Conservation (phyloP, 2,329 filamentous ascomycete genomes). For the Scleromitrula shiraiana region DNA sequence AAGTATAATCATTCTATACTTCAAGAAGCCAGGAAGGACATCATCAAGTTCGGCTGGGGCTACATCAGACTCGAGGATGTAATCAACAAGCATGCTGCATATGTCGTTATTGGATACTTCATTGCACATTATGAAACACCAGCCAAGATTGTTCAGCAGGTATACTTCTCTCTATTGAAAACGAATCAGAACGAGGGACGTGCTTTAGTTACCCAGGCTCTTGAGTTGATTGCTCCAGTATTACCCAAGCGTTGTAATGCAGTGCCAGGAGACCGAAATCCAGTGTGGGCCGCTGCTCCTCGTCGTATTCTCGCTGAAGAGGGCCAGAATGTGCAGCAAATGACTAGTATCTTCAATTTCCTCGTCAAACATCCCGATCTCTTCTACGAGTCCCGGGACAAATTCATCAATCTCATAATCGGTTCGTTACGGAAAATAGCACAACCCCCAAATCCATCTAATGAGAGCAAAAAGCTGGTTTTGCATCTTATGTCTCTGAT, state of each 20-base stretch:
- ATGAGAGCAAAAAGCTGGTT: constrained; percentile 85
- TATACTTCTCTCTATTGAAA: constrained; percentile 84
- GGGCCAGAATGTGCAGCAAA: constrained; percentile 87
- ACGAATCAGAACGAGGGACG: constrained; percentile 94
- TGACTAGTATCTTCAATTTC: constrained; percentile 97
- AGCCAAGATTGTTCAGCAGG: constrained; percentile 88
- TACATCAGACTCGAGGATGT: constrained; percentile 98
- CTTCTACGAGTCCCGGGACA: constrained; percentile 91
- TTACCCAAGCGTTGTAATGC: constrained; percentile 74
- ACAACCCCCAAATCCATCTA: constrained; percentile 71
- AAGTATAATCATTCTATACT: constrained; percentile 88
- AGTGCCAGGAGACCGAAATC: constrained; percentile 60
- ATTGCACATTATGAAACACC: constrained; percentile 96
- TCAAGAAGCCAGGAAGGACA: constrained; percentile 89
- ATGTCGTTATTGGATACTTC: constrained; percentile 95
- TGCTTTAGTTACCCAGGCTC: constrained; percentile 82
- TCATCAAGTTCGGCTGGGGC: constrained; percentile 99
- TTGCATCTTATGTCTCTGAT: constrained; percentile 86
- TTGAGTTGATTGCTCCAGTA: constrained; percentile 92
- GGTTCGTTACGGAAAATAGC: constrained; percentile 84
- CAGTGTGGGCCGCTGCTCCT: constrained; percentile 83
- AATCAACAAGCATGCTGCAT: constrained; percentile 97
- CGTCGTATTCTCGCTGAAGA: constrained; percentile 89
- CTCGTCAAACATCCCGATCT: constrained; percentile 84
- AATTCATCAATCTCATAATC: constrained; percentile 83